Evolutionary conservation across 192 early-diverging fungal genomes (phyloP).

Genomic region (Mortierella antarctica): DNA sequence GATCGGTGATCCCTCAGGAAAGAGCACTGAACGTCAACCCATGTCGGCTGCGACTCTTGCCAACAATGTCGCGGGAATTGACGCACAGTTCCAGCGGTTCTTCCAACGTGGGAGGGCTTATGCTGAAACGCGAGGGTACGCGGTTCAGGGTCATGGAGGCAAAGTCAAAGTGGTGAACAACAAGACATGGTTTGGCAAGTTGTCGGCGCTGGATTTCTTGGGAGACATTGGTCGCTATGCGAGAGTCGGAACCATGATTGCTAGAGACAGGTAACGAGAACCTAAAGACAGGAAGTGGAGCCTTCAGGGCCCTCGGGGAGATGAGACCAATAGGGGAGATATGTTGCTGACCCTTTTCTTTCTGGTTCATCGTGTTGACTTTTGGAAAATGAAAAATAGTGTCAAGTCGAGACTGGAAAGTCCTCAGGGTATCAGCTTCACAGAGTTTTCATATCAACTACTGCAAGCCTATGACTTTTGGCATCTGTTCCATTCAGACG

Average conservation of each 20-base stretch:
- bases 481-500: slow-evolving; percentile 74
- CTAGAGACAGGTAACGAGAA: slow-evolving; percentile 75
- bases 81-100: slow-evolving; percentile 76
- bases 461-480: slow-evolving; percentile 96
- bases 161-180: slow-evolving; percentile 80
- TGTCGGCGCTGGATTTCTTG: slow-evolving; percentile 83
- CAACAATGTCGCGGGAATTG: slow-evolving; percentile 74
- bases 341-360: background rate
- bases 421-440: slow-evolving; percentile 91
- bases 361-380: background rate
- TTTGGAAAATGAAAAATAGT: slow-evolving; percentile 48
- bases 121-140: slow-evolving; percentile 53
- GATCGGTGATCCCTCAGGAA: slow-evolving; percentile 95
- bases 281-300: too few species aligned
- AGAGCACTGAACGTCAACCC: slow-evolving; percentile 80
- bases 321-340: background rate
- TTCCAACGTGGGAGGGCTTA: slow-evolving; percentile 67
- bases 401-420: slow-evolving; percentile 84
- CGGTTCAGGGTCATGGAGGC: slow-evolving; percentile 11
- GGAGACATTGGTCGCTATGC: slow-evolving; percentile 81
- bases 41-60: slow-evolving; percentile 67
- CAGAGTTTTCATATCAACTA: slow-evolving; percentile 96
- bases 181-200: slow-evolving; percentile 78
- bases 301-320: background rate
- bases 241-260: slow-evolving; percentile 86